These are phyloP conservation scores for Durio zibethinus DNA, from an alignment of 345 rosid genomes.

Conservation along the genomic window DNA sequence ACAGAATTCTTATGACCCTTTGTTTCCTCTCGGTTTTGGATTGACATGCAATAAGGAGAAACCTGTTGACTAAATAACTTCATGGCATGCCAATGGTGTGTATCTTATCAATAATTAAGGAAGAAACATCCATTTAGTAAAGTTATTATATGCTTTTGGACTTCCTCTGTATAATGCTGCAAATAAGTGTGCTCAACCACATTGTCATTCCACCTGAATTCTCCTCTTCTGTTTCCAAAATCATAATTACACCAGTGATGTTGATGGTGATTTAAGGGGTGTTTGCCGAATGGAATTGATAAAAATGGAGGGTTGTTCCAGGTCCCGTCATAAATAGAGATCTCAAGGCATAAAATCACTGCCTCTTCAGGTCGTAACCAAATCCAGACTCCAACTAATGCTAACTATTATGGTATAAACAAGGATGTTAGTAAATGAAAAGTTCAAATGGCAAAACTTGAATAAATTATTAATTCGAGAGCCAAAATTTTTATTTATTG, in stretches of 20 bases:
- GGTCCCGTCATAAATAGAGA: no score
- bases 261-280: background rate
- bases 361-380: no score
- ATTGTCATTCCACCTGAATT: background rate
- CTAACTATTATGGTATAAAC: no score
- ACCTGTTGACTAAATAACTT: background rate
- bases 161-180: background rate
- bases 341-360: no score
- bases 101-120: background rate
- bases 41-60: conserved; percentile 22
- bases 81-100: background rate
- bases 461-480: background rate
- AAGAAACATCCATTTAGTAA: background rate
- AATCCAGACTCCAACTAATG: no score
- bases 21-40: conserved; percentile 77
- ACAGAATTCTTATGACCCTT: conserved; percentile 52
- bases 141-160: background rate
- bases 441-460: background rate
- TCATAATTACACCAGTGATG: no score
- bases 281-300: no score
- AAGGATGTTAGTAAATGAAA: background rate
- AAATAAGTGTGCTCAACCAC: background rate
- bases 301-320: no score
- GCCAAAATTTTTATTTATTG: background rate
- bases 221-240: background rate